A percentile compares a stretch with the other conserved stretches of the same genome.
Conservation (phyloP, 805 yeast genomes). For the Kuraishia cidri region DNA sequence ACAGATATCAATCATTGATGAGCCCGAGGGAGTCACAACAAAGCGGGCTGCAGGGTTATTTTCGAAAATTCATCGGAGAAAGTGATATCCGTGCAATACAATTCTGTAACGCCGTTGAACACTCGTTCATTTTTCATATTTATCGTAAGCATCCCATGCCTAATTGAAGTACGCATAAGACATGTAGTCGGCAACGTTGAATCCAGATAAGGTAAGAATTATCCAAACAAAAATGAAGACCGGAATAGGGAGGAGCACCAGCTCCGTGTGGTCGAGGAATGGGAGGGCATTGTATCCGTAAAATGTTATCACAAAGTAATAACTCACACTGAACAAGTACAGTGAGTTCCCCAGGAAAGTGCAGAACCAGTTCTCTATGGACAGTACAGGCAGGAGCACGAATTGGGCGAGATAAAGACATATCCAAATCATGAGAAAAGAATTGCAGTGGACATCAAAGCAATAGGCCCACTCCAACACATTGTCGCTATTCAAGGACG, state of each 20-base stretch:
- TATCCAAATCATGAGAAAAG: slow-evolving; percentile 78
- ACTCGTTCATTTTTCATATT: not conserved
- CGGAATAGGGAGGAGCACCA: slow-evolving; percentile 57
- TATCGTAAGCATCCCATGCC: not conserved
- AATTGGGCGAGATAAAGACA: slow-evolving; percentile 67
- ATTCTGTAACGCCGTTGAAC: no score
- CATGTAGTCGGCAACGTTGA: slow-evolving; percentile 68
- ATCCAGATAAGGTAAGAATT: slow-evolving; percentile 49
- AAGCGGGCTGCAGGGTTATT: no score
- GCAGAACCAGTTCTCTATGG: slow-evolving; percentile 57
- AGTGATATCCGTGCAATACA: no score
- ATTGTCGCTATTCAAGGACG: slow-evolving; percentile 13
- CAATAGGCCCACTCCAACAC: slow-evolving; percentile 88
- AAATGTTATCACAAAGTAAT: slow-evolving; percentile 74
- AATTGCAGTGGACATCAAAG: slow-evolving; percentile 88
- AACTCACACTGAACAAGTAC: slow-evolving; percentile 64
- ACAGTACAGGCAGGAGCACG: slow-evolving; percentile 61
- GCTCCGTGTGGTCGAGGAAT: slow-evolving; percentile 54
- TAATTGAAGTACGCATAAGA: slow-evolving; percentile 13
- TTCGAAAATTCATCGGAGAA: no score
- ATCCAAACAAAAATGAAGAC: slow-evolving; percentile 49
- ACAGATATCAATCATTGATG: no score
- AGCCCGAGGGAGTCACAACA: no score
- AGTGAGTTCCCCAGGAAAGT: slow-evolving; percentile 69
- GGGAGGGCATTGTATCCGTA: slow-evolving; percentile 81